Conservation (phyloP, 78 protist species). For the slime mould (Dictyostelium discoideum) region DNA sequence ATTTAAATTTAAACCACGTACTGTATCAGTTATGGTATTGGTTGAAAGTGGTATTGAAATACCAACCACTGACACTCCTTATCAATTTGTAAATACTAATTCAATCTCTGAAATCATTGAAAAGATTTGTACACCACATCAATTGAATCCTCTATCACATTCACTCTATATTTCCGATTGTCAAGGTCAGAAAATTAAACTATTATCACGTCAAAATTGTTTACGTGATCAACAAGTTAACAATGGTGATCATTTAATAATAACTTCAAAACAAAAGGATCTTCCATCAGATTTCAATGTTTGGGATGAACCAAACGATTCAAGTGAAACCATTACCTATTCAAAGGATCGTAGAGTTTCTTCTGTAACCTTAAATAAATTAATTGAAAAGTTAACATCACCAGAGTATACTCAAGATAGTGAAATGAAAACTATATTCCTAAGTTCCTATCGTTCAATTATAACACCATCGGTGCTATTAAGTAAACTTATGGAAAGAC, state of each 20-base stretch:
- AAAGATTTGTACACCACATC: background rate
- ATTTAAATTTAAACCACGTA: slow-evolving; percentile 43
- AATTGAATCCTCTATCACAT: background rate
- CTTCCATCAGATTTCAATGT: slow-evolving; percentile 40
- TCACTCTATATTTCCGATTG: slow-evolving; percentile 11
- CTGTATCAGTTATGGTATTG: background rate
- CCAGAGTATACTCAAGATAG: background rate
- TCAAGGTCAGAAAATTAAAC: slow-evolving; percentile 5
- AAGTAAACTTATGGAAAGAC: slow-evolving; percentile 22
- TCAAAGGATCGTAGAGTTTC: background rate
- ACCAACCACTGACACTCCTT: background rate
- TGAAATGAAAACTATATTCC: background rate
- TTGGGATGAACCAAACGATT: slow-evolving; percentile 46
- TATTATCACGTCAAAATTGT: slow-evolving; percentile 26
- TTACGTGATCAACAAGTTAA: slow-evolving; percentile 7
- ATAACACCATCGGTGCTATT: slow-evolving; percentile 1
- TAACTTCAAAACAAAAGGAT: slow-evolving; percentile 44
- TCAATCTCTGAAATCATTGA: slow-evolving; percentile 30
- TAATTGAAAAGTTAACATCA: slow-evolving; percentile 16
- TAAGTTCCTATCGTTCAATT: slow-evolving; percentile 10
- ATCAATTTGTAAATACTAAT: background rate
- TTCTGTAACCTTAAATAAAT: slow-evolving; percentile 3
- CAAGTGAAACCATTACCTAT: background rate
- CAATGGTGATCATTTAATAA: background rate
- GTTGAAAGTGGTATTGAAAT: slow-evolving; percentile 19